Percentiles rank a stretch among this genome's conserved stretches.
phyloP scores from a whole-genome alignment of 345 rosid species.

The Durio zibethinus region DNA sequence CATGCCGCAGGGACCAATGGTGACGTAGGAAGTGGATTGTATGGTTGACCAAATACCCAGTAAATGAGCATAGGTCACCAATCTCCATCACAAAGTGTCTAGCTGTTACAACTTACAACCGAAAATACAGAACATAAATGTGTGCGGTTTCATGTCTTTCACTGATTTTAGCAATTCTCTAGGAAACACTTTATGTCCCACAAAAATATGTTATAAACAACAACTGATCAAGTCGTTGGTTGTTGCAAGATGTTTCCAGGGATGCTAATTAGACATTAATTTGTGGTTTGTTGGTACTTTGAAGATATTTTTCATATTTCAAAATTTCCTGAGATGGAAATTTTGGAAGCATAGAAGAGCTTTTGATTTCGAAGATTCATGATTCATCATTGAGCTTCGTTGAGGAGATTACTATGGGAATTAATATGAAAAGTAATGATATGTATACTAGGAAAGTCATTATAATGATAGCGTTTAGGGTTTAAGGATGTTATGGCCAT shows the following conservation, averaged over 20 bases:
- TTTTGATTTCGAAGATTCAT: not conserved
- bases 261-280: not conserved
- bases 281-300: not conserved
- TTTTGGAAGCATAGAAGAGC: not conserved
- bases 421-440: not conserved
- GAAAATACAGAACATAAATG: not conserved
- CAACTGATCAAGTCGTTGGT: not conserved
- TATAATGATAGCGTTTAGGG: no score
- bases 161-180: no score
- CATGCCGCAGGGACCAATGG: not conserved
- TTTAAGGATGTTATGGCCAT: no score
- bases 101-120: not conserved
- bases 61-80: not conserved
- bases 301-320: not conserved
- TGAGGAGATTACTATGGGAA: no score
- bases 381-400: not conserved
- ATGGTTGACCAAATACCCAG: not conserved
- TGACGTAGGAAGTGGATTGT: not conserved
- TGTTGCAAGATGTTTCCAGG: not conserved
- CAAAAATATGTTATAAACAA: not conserved
- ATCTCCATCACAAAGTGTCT: not conserved
- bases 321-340: not conserved
- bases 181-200: no score
- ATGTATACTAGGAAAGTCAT: not conserved
- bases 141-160: not conserved